Evolutionary conservation across 768 basidiomycete species (phyloP), one percentile per base, ranked within the genome.

Genomic region (Collybia sp.): DNA sequence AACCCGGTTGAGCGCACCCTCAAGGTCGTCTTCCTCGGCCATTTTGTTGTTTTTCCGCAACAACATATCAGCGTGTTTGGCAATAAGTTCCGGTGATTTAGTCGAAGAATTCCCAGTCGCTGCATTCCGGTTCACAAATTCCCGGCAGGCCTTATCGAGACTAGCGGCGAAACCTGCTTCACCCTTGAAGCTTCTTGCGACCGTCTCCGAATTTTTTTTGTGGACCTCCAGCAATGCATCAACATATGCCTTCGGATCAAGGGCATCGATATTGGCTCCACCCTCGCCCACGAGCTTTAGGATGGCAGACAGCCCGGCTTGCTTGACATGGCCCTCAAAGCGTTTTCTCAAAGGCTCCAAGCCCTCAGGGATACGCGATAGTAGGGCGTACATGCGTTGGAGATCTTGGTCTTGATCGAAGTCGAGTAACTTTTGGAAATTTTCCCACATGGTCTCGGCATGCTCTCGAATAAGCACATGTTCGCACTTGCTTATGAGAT

Each of bases 1-100:
- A 52, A 93, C 91, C 55, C 93, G 90, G 66, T 93, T 91, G 35
- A 99, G 65, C 10, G 91, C 91, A 45, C 85, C 82, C 64, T 99
- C 96, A 3, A 98, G 71, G 56, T 95, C 92, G 37, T 87, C 86
- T 54, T 94, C 93, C 68, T 99, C 95, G 0, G 89, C 81, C 73
- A 95, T 84, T 76, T 97, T 97, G 73, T 97, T 98, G 71, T 81
- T 95, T 79, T 97, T 98, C 52, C 89, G 79, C 47, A 99, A 69
- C 31, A 98, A 67, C 65, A 87, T 81, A 62, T 99, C 95, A 12
- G 93, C 85, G 56, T 97, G 93, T 66, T 92, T 94, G 31, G 95
- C 94, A 40, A 99, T 77, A 43, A 98, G 71, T 60, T 98, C 96
- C 2, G 96, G 94, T 2, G 92, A 95, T 66, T 91, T 94, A 16